Percentiles rank a stretch among this genome's conserved stretches.
phyloP scores from a whole-genome alignment of 495 filamentous ascomycete genomes.

The Aspergillus steynii region DNA sequence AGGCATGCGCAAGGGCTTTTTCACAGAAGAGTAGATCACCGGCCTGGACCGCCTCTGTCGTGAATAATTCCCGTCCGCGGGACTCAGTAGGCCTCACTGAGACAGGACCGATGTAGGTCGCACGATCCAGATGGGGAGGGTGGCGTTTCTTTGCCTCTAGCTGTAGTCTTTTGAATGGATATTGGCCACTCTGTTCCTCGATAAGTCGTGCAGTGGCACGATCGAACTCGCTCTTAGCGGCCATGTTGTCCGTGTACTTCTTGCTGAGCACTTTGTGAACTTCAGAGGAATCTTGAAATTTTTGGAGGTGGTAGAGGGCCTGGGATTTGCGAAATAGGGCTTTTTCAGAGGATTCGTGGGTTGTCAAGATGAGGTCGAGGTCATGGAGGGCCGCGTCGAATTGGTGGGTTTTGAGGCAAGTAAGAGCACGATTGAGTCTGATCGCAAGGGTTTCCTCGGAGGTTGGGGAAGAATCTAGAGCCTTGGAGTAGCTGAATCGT shows the following conservation, averaged over 20 bases:
- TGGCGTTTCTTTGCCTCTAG: slow-evolving; percentile 29
- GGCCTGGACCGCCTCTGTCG: slow-evolving; percentile 45
- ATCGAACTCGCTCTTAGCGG: slow-evolving; percentile 12
- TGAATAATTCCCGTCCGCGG: slow-evolving; percentile 49
- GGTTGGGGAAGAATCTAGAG: slow-evolving; percentile 22
- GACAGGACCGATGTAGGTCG: slow-evolving; percentile 41
- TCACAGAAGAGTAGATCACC: slow-evolving; percentile 58
- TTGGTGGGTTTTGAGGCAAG: slow-evolving; percentile 40
- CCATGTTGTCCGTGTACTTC: slow-evolving; percentile 30
- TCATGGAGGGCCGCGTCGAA: slow-evolving; percentile 52
- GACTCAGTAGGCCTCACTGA: slow-evolving; percentile 21
- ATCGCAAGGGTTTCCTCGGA: slow-evolving; percentile 19
- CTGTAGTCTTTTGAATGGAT: slow-evolving; percentile 46
- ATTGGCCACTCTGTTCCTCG: slow-evolving; percentile 34
- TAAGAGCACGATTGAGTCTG: slow-evolving; percentile 48
- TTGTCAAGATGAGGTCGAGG: slow-evolving; percentile 32
- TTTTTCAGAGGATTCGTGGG: slow-evolving; percentile 38
- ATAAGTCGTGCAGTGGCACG: slow-evolving; percentile 22
- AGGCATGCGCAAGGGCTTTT: slow-evolving; percentile 52
- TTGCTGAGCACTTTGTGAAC: slow-evolving; percentile 21
- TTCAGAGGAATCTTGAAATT: slow-evolving; percentile 38
- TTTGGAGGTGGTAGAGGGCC: slow-evolving; percentile 46
- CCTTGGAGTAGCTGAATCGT: slow-evolving; percentile 27
- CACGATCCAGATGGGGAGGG: slow-evolving; percentile 45
- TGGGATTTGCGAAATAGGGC: slow-evolving; percentile 46